Conservation (phyloP, 768 basidiomycete species). For the Tulasnella sp. region DNA sequence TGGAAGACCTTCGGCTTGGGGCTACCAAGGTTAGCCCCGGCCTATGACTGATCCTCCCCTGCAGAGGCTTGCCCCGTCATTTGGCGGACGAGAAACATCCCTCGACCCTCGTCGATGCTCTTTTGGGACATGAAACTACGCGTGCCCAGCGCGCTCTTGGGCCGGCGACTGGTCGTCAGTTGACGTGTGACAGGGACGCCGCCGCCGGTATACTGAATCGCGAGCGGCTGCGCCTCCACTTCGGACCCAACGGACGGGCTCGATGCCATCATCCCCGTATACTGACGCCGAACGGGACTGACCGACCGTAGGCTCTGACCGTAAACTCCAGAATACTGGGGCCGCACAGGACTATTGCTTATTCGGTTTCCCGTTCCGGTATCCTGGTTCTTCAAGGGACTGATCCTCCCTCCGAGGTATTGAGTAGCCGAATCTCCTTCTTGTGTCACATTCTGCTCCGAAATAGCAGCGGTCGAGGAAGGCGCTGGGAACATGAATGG, state of each 20-base stretch:
- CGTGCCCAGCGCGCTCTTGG: conserved; percentile 50
- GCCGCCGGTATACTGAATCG: conserved; percentile 19
- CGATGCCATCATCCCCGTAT: not conserved
- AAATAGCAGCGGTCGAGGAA: conserved; percentile 42
- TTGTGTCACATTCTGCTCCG: conserved; percentile 25
- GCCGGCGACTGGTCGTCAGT: conserved; percentile 33
- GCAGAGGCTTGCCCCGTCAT: conserved; percentile 47
- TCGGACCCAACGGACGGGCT: not conserved
- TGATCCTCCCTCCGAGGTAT: conserved; percentile 31
- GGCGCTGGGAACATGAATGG: conserved; percentile 7
- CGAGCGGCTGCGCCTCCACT: conserved; percentile 1
- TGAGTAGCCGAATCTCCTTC: not conserved
- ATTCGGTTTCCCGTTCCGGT: conserved; percentile 35
- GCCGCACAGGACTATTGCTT: not conserved
- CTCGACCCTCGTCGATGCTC: conserved; percentile 60
- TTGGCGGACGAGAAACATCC: conserved; percentile 69
- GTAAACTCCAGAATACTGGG: not conserved
- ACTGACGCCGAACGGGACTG: conserved; percentile 7
- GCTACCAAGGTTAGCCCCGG: not conserved
- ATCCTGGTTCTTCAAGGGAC: conserved; percentile 62
- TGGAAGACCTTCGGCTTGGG: not conserved
- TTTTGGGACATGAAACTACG: conserved; percentile 28
- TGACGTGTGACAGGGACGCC: conserved; percentile 32
- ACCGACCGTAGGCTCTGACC: not conserved
- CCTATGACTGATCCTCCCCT: not conserved